Percentiles rank a stretch among this genome's conserved stretches.
These are phyloP conservation scores for Chlamydomonas applanata DNA, from an alignment of 139 green algal species.

Conservation along the genomic window DNA sequence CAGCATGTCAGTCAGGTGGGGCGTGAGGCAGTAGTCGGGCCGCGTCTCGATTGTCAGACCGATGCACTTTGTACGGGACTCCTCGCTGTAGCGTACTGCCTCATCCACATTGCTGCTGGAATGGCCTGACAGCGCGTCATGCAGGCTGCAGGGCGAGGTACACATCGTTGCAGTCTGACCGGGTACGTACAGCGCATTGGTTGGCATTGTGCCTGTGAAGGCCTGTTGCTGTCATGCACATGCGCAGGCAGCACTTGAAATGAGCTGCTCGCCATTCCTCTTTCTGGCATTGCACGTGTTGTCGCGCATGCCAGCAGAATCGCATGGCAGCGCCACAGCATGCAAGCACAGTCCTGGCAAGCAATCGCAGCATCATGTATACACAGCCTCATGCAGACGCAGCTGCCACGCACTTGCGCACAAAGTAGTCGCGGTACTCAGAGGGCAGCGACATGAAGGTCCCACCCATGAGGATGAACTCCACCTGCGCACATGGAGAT, in stretches of 20 bases:
- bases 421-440: conserved; percentile 97
- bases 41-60: conserved; percentile 97
- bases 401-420: conserved; percentile 57
- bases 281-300: no score
- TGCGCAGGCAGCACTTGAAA: no score
- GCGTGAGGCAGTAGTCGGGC: conserved; percentile 86
- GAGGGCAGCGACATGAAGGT: conserved; percentile 96
- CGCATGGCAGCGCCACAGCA: no score
- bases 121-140: conserved; percentile 92
- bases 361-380: background rate
- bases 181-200: background rate
- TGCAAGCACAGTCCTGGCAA: no score
- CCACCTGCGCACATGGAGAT: conserved; percentile 37
- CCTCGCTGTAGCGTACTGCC: conserved; percentile 60
- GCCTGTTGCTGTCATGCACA: no score
- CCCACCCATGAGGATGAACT: conserved; percentile 99
- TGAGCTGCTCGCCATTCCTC: no score
- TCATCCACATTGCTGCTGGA: conserved; percentile 49
- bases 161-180: no score
- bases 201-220: background rate
- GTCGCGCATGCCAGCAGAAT: no score
- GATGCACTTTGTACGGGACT: conserved; percentile 86
- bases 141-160: conserved; percentile 49
- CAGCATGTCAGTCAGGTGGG: conserved; percentile 79
- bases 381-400: background rate